phyloP scores from a whole-genome alignment of 352 stramenopile genomes.

The Halophytophthora batemanensis region DNA sequence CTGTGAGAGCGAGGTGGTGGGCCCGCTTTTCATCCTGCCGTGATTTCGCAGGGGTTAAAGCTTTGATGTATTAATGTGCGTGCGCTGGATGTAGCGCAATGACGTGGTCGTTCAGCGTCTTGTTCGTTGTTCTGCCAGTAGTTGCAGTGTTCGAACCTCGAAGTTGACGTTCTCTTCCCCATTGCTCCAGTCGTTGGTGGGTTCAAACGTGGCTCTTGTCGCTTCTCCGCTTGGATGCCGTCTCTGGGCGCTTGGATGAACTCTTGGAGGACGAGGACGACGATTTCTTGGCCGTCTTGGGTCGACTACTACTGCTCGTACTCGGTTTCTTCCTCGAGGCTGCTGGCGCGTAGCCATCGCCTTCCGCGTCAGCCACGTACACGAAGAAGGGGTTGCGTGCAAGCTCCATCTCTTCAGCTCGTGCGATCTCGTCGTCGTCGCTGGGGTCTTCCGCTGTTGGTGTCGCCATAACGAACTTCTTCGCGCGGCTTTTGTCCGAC shows the following conservation, averaged over 20 bases:
- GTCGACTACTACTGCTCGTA: slow-evolving; percentile 21
- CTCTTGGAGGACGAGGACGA: slow-evolving; percentile 33
- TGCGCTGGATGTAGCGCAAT: not conserved
- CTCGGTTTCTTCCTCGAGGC: slow-evolving; percentile 44
- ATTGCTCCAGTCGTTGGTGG: no score
- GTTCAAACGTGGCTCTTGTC: slow-evolving; percentile 31
- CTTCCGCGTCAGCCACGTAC: slow-evolving; percentile 81
- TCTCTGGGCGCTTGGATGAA: slow-evolving; percentile 58
- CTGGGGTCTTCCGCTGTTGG: slow-evolving; percentile 19
- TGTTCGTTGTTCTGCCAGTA: no score
- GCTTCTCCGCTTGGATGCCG: slow-evolving; percentile 49
- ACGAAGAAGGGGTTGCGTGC: slow-evolving; percentile 79
- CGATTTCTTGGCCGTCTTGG: slow-evolving; percentile 61
- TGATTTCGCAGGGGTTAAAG: slow-evolving; percentile 3
- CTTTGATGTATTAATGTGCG: not conserved
- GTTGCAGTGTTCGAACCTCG: no score
- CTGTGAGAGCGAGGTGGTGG: slow-evolving; percentile 60
- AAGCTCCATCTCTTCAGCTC: slow-evolving; percentile 66
- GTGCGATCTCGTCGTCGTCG: slow-evolving; percentile 67
- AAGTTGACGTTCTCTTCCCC: no score
- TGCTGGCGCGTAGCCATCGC: slow-evolving; percentile 72
- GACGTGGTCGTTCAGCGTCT: not conserved
- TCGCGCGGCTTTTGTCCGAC: slow-evolving; percentile 51
- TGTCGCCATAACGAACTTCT: slow-evolving; percentile 36
- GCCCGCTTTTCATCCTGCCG: slow-evolving; percentile 47